Base-by-base conservation (phyloP, 2,329 filamentous ascomycete species). In the Endocalyx cinctus region DNA sequence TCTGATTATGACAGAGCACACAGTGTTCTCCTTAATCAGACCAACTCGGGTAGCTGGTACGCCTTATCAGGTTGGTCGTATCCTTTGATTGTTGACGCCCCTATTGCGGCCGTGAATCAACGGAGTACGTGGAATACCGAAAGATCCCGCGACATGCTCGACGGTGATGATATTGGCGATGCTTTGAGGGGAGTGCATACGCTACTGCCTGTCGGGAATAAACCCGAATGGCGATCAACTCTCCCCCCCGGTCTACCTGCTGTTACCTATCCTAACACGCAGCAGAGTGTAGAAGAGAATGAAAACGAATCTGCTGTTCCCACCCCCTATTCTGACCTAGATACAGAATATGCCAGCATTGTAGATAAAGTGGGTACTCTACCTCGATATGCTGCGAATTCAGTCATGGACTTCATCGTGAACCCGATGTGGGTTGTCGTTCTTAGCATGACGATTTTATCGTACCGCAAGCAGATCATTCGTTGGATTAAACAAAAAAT, bases 1-100 rank as follows among this genome's bases (percentile, higher is more conserved):
- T 62, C 63, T 12, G 64, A 63, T 17, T 66, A 71, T 22, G 69
- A 74, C 29, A 70, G 80, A 19, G 73, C 70, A 42, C 72, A 74
- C 41, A 79, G 77, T 36, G 79, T 96, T 1, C 94, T 92, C 52
- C 72, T 97, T 38, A 95, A 96, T 55, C 83, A 82, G 46, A 96
- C 89, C 2, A 77, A 84, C 35, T 68, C 71, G n/a, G 90, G 89
- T 18, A 84, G 85, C 40, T 97, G 90, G 88, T 98, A 90, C 58
- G 92, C 89, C 19, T 74, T 97, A 62, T 96, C 90, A 2, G 90
- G 94, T 37, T 73, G 71, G 25, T 79, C 79, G 7, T 97, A 96
- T 49, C 92, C 92, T 4, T 72, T 90, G 8, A 87, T 95, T 17
- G 82, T 89, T 15, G 77, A 87, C 33, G 81, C 72, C 0, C 70